Conservation (phyloP, 805 yeast species). For the Cyberlindnera amylophila region DNA sequence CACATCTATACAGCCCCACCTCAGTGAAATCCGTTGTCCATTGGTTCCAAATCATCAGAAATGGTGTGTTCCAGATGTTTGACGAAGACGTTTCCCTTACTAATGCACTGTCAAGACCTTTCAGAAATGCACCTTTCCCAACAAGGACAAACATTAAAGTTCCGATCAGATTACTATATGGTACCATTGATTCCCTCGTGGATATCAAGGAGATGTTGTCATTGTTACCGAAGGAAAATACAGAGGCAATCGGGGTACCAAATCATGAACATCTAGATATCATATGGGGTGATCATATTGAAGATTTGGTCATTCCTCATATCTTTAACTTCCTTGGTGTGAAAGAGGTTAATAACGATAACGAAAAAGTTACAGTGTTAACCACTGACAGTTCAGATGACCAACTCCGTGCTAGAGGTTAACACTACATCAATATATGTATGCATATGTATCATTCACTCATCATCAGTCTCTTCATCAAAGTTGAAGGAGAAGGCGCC, state of each 20-base stretch:
- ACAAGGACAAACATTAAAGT: constrained; percentile 59
- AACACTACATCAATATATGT: too few relatives aligned
- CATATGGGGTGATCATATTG: constrained; percentile 78
- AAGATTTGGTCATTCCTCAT: constrained; percentile 39
- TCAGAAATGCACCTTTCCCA: constrained; percentile 42
- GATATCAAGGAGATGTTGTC: constrained; percentile 72
- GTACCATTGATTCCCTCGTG: constrained; percentile 77
- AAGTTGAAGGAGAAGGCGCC: constrained; percentile 24
- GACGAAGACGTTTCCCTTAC: constrained; percentile 53
- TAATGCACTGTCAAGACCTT: constrained; percentile 33
- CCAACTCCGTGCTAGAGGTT: too few relatives aligned
- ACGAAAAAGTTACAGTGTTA: constrained; percentile 10
- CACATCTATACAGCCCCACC: constrained; percentile 87
- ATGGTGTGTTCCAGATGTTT: constrained; percentile 82
- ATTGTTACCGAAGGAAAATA: constrained; percentile 55
- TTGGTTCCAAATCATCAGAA: constrained; percentile 87
- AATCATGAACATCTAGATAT: constrained; percentile 89
- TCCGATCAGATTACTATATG: constrained; percentile 79
- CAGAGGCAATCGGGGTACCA: constrained; percentile 52
- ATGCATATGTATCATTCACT: constrained; percentile 3
- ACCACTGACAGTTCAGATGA: too few relatives aligned
- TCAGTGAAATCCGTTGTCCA: constrained; percentile 92
- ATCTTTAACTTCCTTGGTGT: constrained; percentile 33
- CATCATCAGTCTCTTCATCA: constrained; percentile 25
- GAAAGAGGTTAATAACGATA: constrained; percentile 13